These are phyloP conservation scores for Incumbomyces lentus DNA, from an alignment of 2,329 filamentous ascomycete species.

Conservation along the genomic window DNA sequence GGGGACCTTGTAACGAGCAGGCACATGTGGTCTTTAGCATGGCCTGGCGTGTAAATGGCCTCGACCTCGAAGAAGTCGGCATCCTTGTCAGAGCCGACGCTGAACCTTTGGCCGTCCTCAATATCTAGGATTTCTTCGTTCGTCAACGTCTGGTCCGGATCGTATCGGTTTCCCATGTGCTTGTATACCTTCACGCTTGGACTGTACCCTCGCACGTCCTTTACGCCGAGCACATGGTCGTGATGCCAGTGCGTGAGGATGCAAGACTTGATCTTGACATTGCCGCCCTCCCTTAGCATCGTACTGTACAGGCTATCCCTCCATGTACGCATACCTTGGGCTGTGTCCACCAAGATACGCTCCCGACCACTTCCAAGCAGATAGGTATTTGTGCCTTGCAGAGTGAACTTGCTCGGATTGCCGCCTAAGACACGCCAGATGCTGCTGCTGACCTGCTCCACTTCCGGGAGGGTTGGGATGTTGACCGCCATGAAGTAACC, in stretches of 20 bases:
- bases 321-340: constrained; percentile 71
- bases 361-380: constrained; percentile 64
- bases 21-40: constrained; percentile 72
- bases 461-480: constrained; percentile 56
- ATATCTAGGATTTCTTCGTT: constrained; percentile 46
- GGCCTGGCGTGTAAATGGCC: constrained; percentile 61
- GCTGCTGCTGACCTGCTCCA: constrained; percentile 65
- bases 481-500: constrained; percentile 46
- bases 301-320: constrained; percentile 49
- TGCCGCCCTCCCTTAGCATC: constrained; percentile 40
- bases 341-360: constrained; percentile 82
- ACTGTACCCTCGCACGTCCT: constrained; percentile 55
- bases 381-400: constrained; percentile 89
- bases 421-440: constrained; percentile 79
- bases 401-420: constrained; percentile 74
- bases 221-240: constrained; percentile 72
- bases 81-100: constrained; percentile 29
- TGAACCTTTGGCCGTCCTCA: constrained; percentile 20
- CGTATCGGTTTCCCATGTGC: constrained; percentile 26
- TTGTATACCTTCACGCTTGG: constrained; percentile 43
- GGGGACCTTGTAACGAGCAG: constrained; percentile 50
- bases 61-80: constrained; percentile 48
- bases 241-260: constrained; percentile 88
- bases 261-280: constrained; percentile 55
- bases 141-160: constrained; percentile 45